Evolutionary conservation across 176 grass and related monocot species (phyloP).

Genomic region (Rhynchospora tenuis): DNA sequence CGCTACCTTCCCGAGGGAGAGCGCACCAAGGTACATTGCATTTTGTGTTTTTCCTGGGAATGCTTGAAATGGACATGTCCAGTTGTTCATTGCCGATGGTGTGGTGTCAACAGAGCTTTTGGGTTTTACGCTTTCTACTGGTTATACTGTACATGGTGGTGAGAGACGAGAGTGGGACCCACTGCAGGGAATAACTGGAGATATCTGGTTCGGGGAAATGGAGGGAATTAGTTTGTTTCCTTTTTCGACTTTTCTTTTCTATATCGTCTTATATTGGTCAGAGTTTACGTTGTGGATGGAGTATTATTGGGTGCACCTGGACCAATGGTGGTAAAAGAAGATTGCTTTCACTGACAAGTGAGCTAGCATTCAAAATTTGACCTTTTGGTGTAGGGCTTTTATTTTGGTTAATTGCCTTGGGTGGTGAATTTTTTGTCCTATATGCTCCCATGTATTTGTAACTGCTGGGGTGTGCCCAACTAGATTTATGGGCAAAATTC

Average conservation of each 20-base stretch:
- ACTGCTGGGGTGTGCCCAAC: neutral
- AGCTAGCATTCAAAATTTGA: neutral
- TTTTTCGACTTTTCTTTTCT: neutral
- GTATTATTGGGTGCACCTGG: neutral
- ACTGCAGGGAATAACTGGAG: neutral
- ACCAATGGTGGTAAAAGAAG: neutral
- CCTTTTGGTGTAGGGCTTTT: no score
- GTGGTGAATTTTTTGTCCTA: no score
- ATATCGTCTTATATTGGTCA: neutral
- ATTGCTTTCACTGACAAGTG: neutral
- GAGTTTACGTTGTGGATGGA: neutral
- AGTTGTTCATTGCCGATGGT: neutral
- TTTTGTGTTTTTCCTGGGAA: neutral
- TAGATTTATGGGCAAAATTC: neutral
- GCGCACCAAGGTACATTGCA: slow-evolving; percentile 14
- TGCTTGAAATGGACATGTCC: neutral
- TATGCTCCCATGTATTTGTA: neutral
- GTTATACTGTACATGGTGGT: neutral
- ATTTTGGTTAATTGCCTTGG: no score
- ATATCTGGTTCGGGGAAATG: neutral
- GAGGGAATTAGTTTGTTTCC: neutral
- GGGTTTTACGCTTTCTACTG: neutral
- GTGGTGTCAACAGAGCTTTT: neutral
- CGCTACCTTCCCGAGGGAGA: slow-evolving; percentile 20
- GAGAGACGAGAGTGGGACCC: neutral